These are phyloP conservation scores for Oryza australiensis DNA, from an alignment of 176 grass and related monocot genomes.

Conservation along the genomic window DNA sequence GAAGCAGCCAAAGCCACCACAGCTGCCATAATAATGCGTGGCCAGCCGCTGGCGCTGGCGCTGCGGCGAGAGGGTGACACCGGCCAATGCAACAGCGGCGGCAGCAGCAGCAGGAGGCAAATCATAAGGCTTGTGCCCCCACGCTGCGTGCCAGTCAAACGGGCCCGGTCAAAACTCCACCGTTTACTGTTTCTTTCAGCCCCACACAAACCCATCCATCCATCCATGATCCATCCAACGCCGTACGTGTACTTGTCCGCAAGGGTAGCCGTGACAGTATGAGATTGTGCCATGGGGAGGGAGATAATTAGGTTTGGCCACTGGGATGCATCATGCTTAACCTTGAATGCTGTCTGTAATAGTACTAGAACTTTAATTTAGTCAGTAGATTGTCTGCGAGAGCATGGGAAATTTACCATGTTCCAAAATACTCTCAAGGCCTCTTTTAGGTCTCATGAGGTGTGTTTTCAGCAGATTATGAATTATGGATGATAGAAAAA, in stretches of 20 bases:
- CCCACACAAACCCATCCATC: not conserved
- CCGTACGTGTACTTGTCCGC: not conserved
- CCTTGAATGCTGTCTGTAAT: not conserved
- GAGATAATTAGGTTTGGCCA: not conserved
- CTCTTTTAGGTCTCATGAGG: too few species aligned
- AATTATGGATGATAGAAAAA: too few species aligned
- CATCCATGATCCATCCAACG: not conserved
- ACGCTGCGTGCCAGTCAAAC: conserved; percentile 35
- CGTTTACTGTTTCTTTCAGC: not conserved
- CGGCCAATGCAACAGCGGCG: conserved; percentile 33
- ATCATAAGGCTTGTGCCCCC: conserved; percentile 44
- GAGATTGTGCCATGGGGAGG: too few species aligned
- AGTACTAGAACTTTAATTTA: too few species aligned
- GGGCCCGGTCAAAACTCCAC: conserved; percentile 31
- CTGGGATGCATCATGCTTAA: not conserved
- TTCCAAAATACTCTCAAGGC: too few species aligned
- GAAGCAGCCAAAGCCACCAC: not conserved
- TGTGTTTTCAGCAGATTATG: too few species aligned
- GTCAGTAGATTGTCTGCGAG: too few species aligned
- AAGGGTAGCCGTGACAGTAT: too few species aligned
- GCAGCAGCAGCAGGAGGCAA: conserved; percentile 30
- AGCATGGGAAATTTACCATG: too few species aligned
- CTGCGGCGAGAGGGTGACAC: conserved; percentile 13
- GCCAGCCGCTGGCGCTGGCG: not conserved
- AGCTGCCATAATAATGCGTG: conserved; percentile 36